Evolutionary conservation across 2,329 filamentous ascomycete species (phyloP).

Genomic region (Penicillium sp.): DNA sequence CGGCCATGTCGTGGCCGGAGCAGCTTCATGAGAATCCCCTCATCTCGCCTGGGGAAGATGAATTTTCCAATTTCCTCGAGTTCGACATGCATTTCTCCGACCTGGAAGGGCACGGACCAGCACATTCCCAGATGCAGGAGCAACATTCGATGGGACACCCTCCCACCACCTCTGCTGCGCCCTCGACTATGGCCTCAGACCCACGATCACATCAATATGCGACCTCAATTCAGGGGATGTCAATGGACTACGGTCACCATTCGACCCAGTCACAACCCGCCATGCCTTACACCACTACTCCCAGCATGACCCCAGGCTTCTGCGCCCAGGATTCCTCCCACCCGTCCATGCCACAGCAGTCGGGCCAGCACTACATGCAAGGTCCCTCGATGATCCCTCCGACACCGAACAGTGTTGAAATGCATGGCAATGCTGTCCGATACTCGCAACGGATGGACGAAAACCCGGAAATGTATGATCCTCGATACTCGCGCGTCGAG

Average conservation of each 20-base stretch:
- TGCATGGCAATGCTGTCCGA: conserved; percentile 45
- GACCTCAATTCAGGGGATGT: conserved; percentile 36
- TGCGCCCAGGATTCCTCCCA: conserved; percentile 33
- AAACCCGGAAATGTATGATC: conserved; percentile 45
- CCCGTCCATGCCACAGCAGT: conserved; percentile 18
- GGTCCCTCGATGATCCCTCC: conserved; percentile 44
- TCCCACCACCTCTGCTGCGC: conserved; percentile 32
- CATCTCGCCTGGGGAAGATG: conserved; percentile 43
- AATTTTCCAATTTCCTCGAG: conserved; percentile 51
- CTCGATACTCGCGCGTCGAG: conserved; percentile 41
- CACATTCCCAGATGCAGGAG: conserved; percentile 35
- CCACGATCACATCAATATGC: conserved; percentile 27
- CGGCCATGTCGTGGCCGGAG: conserved; percentile 41
- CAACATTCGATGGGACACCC: conserved; percentile 33
- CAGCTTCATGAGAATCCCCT: conserved; percentile 41
- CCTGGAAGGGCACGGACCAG: conserved; percentile 40
- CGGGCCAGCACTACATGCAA: conserved; percentile 31
- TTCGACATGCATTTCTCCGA: conserved; percentile 49
- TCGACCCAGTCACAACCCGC: conserved; percentile 22
- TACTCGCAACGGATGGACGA: conserved; percentile 44
- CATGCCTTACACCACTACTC: conserved; percentile 31
- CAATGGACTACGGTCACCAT: conserved; percentile 13
- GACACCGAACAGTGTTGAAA: conserved; percentile 50
- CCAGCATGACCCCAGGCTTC: conserved; percentile 34
- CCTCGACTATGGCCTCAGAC: conserved; percentile 30